Evolutionary conservation across 2,329 filamentous ascomycete genomes (phyloP).

Genomic region (Scleromitrula shiraiana): DNA sequence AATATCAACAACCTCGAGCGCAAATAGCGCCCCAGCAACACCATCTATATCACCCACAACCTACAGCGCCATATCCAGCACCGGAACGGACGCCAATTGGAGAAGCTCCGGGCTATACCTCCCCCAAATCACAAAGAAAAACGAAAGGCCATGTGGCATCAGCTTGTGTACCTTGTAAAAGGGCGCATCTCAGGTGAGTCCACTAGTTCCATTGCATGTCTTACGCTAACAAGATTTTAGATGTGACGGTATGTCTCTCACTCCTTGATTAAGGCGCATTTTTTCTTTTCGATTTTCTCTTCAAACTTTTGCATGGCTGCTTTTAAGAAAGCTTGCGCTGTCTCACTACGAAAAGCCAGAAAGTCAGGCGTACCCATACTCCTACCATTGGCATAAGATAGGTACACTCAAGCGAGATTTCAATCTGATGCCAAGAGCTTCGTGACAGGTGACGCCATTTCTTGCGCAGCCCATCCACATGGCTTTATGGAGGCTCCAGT

Average conservation of each 20-base stretch:
- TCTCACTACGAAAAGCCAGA: background rate
- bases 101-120: conserved; percentile 42
- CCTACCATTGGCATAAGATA: background rate
- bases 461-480: background rate
- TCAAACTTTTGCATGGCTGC: background rate
- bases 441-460: background rate
- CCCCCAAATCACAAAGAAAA: conserved; percentile 56
- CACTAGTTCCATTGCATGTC: conserved; percentile 5
- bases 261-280: background rate
- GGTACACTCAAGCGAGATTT: background rate
- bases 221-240: conserved; percentile 35
- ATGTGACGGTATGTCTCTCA: conserved; percentile 53
- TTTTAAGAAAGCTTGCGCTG: background rate
- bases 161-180: conserved; percentile 79
- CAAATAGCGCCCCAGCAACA: conserved; percentile 19
- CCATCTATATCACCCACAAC: conserved; percentile 18
- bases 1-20: conserved; percentile 18
- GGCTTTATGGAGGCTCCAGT: background rate
- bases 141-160: conserved; percentile 78
- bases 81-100: conserved; percentile 30
- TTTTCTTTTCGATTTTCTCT: conserved; percentile 13
- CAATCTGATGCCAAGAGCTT: background rate
- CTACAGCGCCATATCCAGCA: conserved; percentile 18
- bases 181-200: conserved; percentile 62
- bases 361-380: background rate